Percentiles rank a stretch among this genome's conserved stretches.
These are phyloP conservation scores for Cajanus cajan DNA, from an alignment of 306 rosid genomes.

Conservation along the genomic window DNA sequence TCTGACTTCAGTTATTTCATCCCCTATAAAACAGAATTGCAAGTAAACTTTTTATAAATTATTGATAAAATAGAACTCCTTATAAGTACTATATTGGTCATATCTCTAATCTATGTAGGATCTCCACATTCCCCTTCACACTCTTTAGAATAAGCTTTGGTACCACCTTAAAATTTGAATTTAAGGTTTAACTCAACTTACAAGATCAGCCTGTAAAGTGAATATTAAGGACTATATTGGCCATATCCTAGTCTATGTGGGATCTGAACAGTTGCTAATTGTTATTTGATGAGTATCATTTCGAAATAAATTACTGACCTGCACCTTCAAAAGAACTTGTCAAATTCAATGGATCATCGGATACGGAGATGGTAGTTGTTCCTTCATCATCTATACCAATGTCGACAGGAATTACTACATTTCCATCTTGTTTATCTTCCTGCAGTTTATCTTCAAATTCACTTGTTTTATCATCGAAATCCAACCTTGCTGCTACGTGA, in stretches of 20 bases:
- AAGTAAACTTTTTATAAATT: neutral
- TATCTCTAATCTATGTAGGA: neutral
- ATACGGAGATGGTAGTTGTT: conserved; percentile 11
- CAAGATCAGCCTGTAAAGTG: neutral
- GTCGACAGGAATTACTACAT: neutral
- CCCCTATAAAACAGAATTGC: conserved; percentile 9
- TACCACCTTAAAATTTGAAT: neutral
- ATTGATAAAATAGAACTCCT: neutral
- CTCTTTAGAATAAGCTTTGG: neutral
- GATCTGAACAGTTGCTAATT: neutral
- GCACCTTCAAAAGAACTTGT: conserved; percentile 14
- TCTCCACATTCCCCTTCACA: neutral
- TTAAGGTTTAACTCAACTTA: neutral
- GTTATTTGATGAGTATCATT: neutral
- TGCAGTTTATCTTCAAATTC: conserved; percentile 6
- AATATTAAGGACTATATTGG: neutral
- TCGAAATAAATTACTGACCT: conserved; percentile 27
- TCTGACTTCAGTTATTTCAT: conserved; percentile 38
- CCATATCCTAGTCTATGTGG: neutral
- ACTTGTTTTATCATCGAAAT: conserved; percentile 1
- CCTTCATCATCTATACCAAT: conserved; percentile 3
- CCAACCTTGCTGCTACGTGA: neutral
- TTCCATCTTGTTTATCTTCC: conserved; percentile 17
- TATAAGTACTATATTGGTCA: neutral
- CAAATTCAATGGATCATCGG: conserved; percentile 1